These are phyloP conservation scores for Botrytis cinerea DNA, from an alignment of 2,329 filamentous ascomycete genomes.

Conservation along the genomic window DNA sequence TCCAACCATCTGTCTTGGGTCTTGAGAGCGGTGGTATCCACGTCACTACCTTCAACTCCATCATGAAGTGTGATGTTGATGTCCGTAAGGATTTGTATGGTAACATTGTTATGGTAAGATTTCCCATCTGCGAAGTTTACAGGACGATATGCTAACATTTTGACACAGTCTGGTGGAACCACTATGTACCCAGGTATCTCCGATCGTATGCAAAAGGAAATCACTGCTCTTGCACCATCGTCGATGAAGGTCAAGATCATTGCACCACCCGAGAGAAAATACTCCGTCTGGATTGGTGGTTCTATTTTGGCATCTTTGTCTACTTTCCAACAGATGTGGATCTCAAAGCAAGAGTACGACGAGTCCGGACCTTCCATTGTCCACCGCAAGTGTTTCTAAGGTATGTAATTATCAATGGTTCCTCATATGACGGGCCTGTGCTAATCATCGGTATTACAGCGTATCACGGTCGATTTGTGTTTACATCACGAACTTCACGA, in stretches of 20 bases:
- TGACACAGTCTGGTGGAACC: slow-evolving; percentile 89
- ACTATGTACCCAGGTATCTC: slow-evolving; percentile 99
- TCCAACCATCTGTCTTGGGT: slow-evolving; percentile 98
- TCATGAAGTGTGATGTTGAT: slow-evolving; percentile 99
- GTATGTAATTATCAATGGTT: slow-evolving; percentile 46
- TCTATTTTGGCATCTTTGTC: slow-evolving; percentile 99
- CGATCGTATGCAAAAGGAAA: slow-evolving; percentile 99
- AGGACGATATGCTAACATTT: slow-evolving; percentile 29
- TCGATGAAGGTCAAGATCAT: slow-evolving; percentile 99
- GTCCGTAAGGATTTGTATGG: slow-evolving; percentile 99
- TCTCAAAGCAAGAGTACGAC: slow-evolving; percentile 99
- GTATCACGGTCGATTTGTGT: slow-evolving; percentile 37
- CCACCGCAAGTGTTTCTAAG: slow-evolving; percentile 99
- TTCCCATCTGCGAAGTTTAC: slow-evolving; percentile 21
- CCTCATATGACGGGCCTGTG: not conserved
- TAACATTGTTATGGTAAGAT: slow-evolving; percentile 99
- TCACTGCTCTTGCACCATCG: slow-evolving; percentile 96
- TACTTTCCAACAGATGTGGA: slow-evolving; percentile 99
- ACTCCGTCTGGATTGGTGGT: slow-evolving; percentile 99
- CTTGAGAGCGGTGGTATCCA: slow-evolving; percentile 99
- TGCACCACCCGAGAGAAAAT: slow-evolving; percentile 99
- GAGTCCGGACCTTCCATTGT: slow-evolving; percentile 99
- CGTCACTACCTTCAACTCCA: slow-evolving; percentile 99
- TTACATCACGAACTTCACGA: slow-evolving; percentile 42
- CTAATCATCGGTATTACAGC: slow-evolving; percentile 22